A percentile compares a stretch with the other conserved stretches of the same genome.
phyloP scores from a whole-genome alignment of 2,329 filamentous ascomycete species.

The Epichloe typhina region DNA sequence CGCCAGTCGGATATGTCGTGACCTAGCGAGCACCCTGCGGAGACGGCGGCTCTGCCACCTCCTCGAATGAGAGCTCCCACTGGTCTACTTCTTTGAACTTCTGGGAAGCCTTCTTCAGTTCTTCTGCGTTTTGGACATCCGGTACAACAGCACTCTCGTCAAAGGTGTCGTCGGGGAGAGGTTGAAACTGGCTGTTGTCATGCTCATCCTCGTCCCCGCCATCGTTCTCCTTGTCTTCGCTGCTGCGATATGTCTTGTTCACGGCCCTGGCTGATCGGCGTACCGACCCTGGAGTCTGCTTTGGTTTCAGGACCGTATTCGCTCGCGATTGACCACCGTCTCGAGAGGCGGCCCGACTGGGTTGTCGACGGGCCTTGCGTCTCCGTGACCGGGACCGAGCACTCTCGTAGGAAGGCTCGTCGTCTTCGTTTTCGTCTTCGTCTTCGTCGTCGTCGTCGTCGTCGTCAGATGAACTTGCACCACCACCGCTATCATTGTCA shows the following conservation, averaged over 20 bases:
- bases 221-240: constrained; percentile 48
- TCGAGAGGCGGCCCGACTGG: constrained; percentile 13
- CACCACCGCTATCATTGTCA: constrained; percentile 31
- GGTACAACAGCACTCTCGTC: constrained; percentile 17
- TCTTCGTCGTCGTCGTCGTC: constrained; percentile 35
- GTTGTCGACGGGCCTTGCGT: constrained; percentile 19
- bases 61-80: constrained; percentile 57
- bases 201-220: constrained; percentile 19
- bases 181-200: constrained; percentile 27
- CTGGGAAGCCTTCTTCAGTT: constrained; percentile 43
- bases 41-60: constrained; percentile 42
- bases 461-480: constrained; percentile 31
- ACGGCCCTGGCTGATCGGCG: constrained; percentile 13
- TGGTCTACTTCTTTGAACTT: constrained; percentile 59
- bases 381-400: constrained; percentile 17
- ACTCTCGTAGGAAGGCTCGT: constrained; percentile 39
- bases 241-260: constrained; percentile 36
- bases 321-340: not conserved
- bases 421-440: constrained; percentile 32
- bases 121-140: constrained; percentile 29
- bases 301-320: constrained; percentile 11
- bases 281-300: constrained; percentile 11
- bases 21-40: constrained; percentile 34
- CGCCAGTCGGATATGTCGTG: not conserved
- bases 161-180: constrained; percentile 33